phyloP scores from a whole-genome alignment of 345 rosid species.

The Acer campestre region DNA sequence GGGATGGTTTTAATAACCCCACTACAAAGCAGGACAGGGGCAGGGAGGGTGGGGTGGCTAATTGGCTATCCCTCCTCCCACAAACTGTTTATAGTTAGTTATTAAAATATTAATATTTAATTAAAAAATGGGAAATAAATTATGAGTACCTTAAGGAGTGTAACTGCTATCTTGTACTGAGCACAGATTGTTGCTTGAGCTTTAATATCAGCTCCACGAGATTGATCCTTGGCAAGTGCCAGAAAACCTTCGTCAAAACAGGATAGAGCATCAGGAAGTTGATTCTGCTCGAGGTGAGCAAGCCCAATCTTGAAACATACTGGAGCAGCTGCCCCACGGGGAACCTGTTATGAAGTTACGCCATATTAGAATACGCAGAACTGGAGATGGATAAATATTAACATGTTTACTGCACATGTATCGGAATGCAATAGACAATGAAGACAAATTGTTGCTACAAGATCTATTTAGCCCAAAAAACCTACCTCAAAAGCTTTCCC shows the following conservation, averaged over 20 bases:
- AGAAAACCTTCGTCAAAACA: conserved; percentile 97
- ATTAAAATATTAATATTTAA: no score
- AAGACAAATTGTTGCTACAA: background rate
- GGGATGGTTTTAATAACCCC: no score
- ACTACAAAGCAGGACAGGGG: no score
- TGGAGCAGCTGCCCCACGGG: conserved; percentile 91
- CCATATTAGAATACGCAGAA: conserved; percentile 1
- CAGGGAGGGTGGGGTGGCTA: no score
- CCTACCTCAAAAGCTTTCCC: background rate
- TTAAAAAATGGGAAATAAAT: no score
- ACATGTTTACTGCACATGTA: background rate
- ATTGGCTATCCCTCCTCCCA: no score
- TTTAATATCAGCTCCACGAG: conserved; percentile 95
- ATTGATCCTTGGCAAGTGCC: conserved; percentile 93
- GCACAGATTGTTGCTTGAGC: conserved; percentile 98
- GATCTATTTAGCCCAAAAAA: background rate
- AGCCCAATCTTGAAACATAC: conserved; percentile 93
- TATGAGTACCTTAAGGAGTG: conserved; percentile 72
- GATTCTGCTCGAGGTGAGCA: conserved; percentile 97
- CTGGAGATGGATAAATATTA: background rate
- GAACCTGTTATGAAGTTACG: conserved; percentile 58
- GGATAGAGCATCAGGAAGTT: conserved; percentile 94
- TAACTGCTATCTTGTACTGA: conserved; percentile 95
- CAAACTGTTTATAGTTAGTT: no score
- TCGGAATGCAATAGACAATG: no score